These are phyloP conservation scores for Carex myosuroides DNA, from an alignment of 176 grass and related monocot species.

Conservation along the genomic window DNA sequence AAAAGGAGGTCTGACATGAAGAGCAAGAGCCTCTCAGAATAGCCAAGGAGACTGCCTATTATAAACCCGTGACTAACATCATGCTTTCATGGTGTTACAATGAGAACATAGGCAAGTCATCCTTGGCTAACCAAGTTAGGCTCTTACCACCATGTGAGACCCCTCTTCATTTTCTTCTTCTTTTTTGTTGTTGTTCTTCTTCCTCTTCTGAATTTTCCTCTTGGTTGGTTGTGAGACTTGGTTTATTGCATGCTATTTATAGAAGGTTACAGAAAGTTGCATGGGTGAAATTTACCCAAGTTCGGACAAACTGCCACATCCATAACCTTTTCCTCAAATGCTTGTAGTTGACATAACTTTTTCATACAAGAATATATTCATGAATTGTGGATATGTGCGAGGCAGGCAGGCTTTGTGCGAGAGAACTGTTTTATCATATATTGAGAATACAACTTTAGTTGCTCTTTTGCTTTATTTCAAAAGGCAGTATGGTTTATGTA, in stretches of 20 bases:
- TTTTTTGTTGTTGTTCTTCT: background rate
- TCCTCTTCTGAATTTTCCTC: background rate
- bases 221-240: background rate
- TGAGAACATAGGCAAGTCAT: slow-evolving; percentile 31
- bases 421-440: background rate
- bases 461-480: background rate
- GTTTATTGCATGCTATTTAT: slow-evolving; percentile 18
- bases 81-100: background rate
- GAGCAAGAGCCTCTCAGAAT: slow-evolving; percentile 21
- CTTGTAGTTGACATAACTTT: slow-evolving; percentile 7
- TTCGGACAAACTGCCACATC: background rate
- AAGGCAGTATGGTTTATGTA: background rate
- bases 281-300: background rate
- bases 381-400: slow-evolving; percentile 5
- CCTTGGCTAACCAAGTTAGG: slow-evolving; percentile 28
- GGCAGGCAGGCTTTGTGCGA: background rate
- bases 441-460: slow-evolving; percentile 8
- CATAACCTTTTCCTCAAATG: slow-evolving; percentile 10
- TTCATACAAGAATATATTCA: slow-evolving; percentile 20
- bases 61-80: background rate
- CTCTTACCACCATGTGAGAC: slow-evolving; percentile 22
- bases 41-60: slow-evolving; percentile 34
- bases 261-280: background rate
- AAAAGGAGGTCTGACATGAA: slow-evolving; percentile 23
- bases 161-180: background rate